Evolutionary conservation across 2,329 filamentous ascomycete genomes (phyloP), one percentile per base, ranked within the genome.

Genomic region (Fusarium sp.): DNA sequence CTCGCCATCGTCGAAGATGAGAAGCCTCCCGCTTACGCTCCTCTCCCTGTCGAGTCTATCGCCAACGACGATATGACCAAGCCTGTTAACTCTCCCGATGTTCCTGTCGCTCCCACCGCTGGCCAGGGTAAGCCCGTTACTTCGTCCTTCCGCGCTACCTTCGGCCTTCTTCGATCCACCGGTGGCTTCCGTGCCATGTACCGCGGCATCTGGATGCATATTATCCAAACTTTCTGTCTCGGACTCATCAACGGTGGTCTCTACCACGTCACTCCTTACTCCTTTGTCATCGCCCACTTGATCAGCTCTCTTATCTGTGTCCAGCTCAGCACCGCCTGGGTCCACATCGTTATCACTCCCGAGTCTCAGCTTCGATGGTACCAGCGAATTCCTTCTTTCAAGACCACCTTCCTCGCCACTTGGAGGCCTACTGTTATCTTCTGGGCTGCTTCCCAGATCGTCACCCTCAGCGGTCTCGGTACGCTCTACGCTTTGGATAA

Each of bases 301-400:
- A 44, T 78, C 59, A 71, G 74, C 57, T 84, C 84, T 56, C 84
- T 91, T 52, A 61, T 91, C 44, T 83, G 92, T 32, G 87, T 91
- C 40, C 91, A 91, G 75, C 80, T 95, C 63, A 87, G 89, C 78
- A 87, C 94, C 72, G 87, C 89, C 56, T 97, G 94, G 94, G 92
- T 94, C 6, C 94, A 97, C 79, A 90, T 92, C 75, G 88, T 97
- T 78, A 94, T 98, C 77, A 90, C 93, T 3, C 84, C 88, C 56
- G 88, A 90, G 8, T 90, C 87, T 60, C 77, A 84, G 49, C 86
- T 87, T 78, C 82, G 82, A 72, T 94, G 91, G 84, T 92, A 87
- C 81, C 83, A 86, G 75, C 91, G 93, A 61, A 86, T 97, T 54
- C 90, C 92, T 18, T 81, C 88, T 47, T 88, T 89, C 78, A 84